A percentile compares a stretch with the other conserved stretches of the same genome.
These are phyloP conservation scores for Rhizophora mangle DNA, from an alignment of 345 rosid species.

Conservation along the genomic window DNA sequence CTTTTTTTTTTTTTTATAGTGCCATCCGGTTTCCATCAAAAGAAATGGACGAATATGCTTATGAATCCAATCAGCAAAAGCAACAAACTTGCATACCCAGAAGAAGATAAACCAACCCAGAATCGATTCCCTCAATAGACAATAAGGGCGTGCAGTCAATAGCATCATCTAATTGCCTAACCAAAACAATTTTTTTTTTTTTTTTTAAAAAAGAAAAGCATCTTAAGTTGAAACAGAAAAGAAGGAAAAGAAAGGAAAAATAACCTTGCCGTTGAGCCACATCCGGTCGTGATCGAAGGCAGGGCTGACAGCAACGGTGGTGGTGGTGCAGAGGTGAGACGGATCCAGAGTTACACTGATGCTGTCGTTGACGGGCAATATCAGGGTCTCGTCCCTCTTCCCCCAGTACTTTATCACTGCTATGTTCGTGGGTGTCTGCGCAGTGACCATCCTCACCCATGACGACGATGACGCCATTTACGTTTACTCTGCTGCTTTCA, in stretches of 20 bases:
- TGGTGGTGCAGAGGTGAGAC: constrained; percentile 81
- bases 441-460: constrained; percentile 83
- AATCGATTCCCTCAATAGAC: no score
- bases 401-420: constrained; percentile 99
- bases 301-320: constrained; percentile 94
- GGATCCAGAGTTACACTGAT: constrained; percentile 97
- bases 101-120: no score
- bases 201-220: neutral
- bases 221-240: neutral
- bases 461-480: neutral
- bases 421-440: constrained; percentile 91
- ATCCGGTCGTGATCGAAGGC: constrained; percentile 75
- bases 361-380: constrained; percentile 91
- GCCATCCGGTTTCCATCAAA: no score
- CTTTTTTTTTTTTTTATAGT: no score
- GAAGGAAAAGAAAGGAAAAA: neutral
- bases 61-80: no score
- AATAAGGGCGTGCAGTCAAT: no score
- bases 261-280: constrained; percentile 99
- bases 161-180: no score
- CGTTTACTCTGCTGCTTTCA: no score
- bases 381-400: constrained; percentile 81
- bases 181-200: no score
- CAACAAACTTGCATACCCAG: no score
- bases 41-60: no score